These are phyloP conservation scores for Boletus patriciae DNA, from an alignment of 768 basidiomycete species.

Conservation along the genomic window DNA sequence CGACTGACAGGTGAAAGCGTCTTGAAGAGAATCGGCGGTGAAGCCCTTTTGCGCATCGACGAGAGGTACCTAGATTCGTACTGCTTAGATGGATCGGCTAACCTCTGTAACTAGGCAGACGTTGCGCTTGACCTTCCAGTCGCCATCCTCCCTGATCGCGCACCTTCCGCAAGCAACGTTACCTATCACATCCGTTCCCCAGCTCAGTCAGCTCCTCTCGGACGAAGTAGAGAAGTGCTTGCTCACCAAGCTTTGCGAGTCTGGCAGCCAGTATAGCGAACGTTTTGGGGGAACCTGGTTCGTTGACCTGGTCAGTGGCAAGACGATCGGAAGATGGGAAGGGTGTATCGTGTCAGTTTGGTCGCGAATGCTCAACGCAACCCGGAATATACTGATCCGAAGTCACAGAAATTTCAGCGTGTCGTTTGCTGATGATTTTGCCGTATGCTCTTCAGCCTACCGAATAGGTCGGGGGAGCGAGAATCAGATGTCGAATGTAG, in stretches of 20 bases:
- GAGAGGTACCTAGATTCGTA: conserved; percentile 45
- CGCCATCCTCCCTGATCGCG: conserved; percentile 75
- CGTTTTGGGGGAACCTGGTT: conserved; percentile 65
- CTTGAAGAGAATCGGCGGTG: conserved; percentile 58
- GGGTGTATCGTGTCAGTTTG: conserved; percentile 67
- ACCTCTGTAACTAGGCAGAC: conserved; percentile 52
- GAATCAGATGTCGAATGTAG: conserved; percentile 41
- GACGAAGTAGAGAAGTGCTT: conserved; percentile 78
- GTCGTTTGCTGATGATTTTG: conserved; percentile 48
- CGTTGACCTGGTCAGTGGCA: conserved; percentile 65
- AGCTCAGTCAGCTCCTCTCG: conserved; percentile 68
- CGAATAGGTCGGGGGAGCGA: conserved; percentile 44
- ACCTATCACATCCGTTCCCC: conserved; percentile 69
- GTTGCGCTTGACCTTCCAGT: conserved; percentile 69
- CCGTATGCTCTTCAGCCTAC: conserved; percentile 59
- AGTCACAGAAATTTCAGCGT: conserved; percentile 63
- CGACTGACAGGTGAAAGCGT: conserved; percentile 44
- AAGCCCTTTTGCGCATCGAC: conserved; percentile 69
- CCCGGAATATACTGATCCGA: conserved; percentile 5
- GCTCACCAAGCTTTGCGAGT: conserved; percentile 64
- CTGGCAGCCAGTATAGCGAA: conserved; percentile 59
- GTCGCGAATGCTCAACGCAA: background rate
- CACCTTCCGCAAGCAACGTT: conserved; percentile 81
- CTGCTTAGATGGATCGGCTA: background rate
- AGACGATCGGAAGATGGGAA: conserved; percentile 74